Percentiles rank a stretch among this genome's conserved stretches.
phyloP scores from a whole-genome alignment of 2,329 filamentous ascomycete genomes.

The Fusarium sp. region DNA sequence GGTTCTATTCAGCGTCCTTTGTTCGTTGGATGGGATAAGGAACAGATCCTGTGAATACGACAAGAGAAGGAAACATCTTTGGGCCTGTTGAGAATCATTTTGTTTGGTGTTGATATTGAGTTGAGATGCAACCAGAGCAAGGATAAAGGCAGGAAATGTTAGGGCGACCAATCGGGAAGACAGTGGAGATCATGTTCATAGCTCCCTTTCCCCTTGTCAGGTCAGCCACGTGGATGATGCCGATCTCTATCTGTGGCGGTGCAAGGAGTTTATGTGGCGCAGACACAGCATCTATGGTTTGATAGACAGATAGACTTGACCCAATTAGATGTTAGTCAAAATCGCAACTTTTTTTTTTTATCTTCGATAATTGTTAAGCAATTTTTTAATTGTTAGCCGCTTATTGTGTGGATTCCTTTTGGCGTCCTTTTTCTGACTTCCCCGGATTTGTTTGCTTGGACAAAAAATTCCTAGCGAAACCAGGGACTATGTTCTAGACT shows the following conservation, averaged over 20 bases:
- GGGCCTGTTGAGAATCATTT: neutral
- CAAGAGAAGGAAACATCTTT: neutral
- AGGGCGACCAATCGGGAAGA: conserved; percentile 42
- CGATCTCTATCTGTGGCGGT: conserved; percentile 30
- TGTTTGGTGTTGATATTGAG: conserved; percentile 1
- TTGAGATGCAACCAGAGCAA: conserved; percentile 10
- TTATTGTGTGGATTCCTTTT: conserved; percentile 22
- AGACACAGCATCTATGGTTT: neutral
- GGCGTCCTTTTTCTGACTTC: neutral
- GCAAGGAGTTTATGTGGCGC: conserved; percentile 23
- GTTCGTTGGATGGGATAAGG: conserved; percentile 24
- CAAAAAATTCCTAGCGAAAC: conserved; percentile 9
- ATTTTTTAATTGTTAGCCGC: conserved; percentile 12
- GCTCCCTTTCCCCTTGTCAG: conserved; percentile 11
- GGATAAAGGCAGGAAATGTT: conserved; percentile 14
- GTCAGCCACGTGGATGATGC: conserved; percentile 37
- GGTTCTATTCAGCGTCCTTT: conserved; percentile 26
- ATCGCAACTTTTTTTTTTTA: conserved; percentile 13
- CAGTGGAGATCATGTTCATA: conserved; percentile 17
- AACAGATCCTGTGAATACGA: neutral
- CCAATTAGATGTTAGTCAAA: conserved; percentile 29
- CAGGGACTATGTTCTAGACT: conserved; percentile 27
- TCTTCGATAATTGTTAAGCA: conserved; percentile 7
- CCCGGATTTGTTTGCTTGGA: conserved; percentile 22
- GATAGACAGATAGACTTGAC: conserved; percentile 16